Evolutionary conservation across 441 rosid genomes (phyloP).

Genomic region (Croton laevigatus): DNA sequence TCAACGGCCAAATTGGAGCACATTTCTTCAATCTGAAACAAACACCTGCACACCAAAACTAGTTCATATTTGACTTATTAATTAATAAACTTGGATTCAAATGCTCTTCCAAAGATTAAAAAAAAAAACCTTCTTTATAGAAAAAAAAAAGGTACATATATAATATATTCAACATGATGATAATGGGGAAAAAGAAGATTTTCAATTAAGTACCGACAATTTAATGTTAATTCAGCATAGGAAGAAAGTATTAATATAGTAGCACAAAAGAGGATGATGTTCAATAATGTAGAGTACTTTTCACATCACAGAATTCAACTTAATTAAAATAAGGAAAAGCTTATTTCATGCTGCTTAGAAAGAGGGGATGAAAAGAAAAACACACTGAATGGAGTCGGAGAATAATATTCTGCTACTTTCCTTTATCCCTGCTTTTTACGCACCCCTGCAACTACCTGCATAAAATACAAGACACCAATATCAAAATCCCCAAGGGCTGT

Average conservation of each 20-base stretch:
- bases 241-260: constrained; percentile 12
- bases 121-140: no score
- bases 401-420: not conserved
- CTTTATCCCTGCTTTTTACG: constrained; percentile 57
- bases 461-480: constrained; percentile 17
- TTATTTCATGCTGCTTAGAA: constrained; percentile 41
- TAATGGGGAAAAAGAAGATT: not conserved
- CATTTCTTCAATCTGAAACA: no score
- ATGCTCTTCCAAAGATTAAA: no score
- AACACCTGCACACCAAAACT: no score
- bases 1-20: no score
- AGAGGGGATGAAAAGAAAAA: constrained; percentile 4
- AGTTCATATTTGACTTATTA: no score
- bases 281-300: not conserved
- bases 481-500: not conserved
- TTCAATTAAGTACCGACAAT: not conserved
- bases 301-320: constrained; percentile 1
- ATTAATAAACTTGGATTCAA: no score
- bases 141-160: no score
- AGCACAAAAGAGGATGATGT: constrained; percentile 10
- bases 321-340: constrained; percentile 23
- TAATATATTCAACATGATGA: not conserved
- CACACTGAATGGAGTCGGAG: not conserved
- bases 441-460: constrained; percentile 85
- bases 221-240: not conserved